Percentiles rank a stretch among this genome's conserved stretches.
Evolutionary conservation across 1,284 basidiomycete genomes (phyloP).

Genomic region (Tremellales sp.): DNA sequence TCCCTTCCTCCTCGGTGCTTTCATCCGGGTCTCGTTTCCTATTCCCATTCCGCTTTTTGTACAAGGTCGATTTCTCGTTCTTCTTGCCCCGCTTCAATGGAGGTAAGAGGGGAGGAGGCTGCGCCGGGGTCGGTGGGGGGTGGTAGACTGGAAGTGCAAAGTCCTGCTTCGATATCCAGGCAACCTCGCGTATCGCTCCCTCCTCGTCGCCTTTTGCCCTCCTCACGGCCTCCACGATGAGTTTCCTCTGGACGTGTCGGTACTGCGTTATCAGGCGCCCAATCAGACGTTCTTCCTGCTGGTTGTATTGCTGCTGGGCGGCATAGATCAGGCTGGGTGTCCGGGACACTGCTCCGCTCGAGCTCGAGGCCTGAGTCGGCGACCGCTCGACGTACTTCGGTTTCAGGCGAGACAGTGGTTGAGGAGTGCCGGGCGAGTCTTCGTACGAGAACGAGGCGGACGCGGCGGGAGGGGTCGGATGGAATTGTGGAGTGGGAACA

Average conservation of each 20-base stretch:
- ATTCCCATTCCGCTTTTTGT: slow-evolving; percentile 40
- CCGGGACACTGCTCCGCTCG: slow-evolving; percentile 3
- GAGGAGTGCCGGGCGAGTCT: slow-evolving; percentile 20
- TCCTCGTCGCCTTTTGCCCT: slow-evolving; percentile 16
- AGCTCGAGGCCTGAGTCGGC: slow-evolving; percentile 4
- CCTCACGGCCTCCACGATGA: slow-evolving; percentile 13
- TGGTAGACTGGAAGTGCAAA: background rate
- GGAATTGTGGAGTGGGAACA: background rate
- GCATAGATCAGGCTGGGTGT: slow-evolving; percentile 16
- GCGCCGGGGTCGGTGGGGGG: background rate
- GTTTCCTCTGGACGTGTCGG: slow-evolving; percentile 11
- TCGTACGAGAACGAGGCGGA: slow-evolving; percentile 1
- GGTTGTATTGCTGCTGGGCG: slow-evolving; percentile 11
- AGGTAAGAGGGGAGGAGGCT: slow-evolving; percentile 1
- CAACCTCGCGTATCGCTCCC: slow-evolving; percentile 18
- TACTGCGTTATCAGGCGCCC: slow-evolving; percentile 19
- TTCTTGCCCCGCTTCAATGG: slow-evolving; percentile 12
- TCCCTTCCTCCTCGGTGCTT: slow-evolving; percentile 25
- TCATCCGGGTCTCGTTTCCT: slow-evolving; percentile 57
- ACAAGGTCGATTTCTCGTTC: slow-evolving; percentile 47
- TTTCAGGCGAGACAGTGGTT: slow-evolving; percentile 23
- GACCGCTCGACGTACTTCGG: slow-evolving; percentile 17
- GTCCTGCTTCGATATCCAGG: slow-evolving; percentile 1
- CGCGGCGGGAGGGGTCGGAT: background rate
- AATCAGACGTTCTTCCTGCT: slow-evolving; percentile 13